A percentile compares a stretch with the other conserved stretches of the same genome.
Conservation (phyloP, 176 grass and related monocot genomes). For the Panicum miliaceum region DNA sequence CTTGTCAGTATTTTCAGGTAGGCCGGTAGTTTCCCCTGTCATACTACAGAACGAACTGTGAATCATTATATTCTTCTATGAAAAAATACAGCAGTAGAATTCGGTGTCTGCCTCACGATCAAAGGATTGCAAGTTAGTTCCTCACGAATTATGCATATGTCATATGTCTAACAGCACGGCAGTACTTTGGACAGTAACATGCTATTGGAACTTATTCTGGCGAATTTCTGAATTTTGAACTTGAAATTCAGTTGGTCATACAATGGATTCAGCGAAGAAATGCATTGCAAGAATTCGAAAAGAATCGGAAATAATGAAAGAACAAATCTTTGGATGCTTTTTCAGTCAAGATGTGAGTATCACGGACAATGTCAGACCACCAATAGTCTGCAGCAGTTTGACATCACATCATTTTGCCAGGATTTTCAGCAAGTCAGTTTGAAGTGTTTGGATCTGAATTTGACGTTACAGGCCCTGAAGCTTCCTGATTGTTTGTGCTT, state of each 20-base stretch:
- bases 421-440: slow-evolving; percentile 50
- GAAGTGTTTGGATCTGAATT: slow-evolving; percentile 50
- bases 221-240: slow-evolving; percentile 22
- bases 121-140: not conserved
- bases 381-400: slow-evolving; percentile 35
- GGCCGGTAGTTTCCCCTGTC: not conserved
- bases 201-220: slow-evolving; percentile 18
- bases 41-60: not conserved
- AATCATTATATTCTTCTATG: not conserved
- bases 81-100: not conserved
- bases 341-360: slow-evolving; percentile 56
- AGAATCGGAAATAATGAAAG: slow-evolving; percentile 68
- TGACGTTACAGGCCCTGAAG: slow-evolving; percentile 35
- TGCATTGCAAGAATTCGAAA: slow-evolving; percentile 59
- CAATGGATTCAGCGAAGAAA: slow-evolving; percentile 43
- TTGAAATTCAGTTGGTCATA: slow-evolving; percentile 38
- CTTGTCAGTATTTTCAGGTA: slow-evolving; percentile 1
- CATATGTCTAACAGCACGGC: not conserved
- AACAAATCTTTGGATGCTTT: slow-evolving; percentile 54
- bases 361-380: slow-evolving; percentile 28
- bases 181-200: not conserved
- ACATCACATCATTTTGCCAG: slow-evolving; percentile 22
- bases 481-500: slow-evolving; percentile 38
- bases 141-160: not conserved
- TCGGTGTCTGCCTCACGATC: not conserved